phyloP scores from a whole-genome alignment of 352 stramenopile genomes.

The Pythium dissotocum region DNA sequence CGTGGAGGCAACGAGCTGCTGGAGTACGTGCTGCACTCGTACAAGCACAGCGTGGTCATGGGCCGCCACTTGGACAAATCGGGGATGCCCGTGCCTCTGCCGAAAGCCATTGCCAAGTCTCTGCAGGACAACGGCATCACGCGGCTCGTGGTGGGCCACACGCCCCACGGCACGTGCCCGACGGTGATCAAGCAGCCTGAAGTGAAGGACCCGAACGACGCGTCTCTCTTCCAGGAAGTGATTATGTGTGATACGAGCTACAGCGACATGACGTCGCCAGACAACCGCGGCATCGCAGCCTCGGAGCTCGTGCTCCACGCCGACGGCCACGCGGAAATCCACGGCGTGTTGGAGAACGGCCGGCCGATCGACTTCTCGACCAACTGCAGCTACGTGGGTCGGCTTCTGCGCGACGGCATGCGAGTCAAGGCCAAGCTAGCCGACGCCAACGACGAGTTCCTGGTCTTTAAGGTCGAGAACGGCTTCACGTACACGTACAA shows the following conservation, averaged over 20 bases:
- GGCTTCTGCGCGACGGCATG: constrained; percentile 47
- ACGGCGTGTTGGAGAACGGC: constrained; percentile 56
- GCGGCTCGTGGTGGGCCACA: constrained; percentile 91
- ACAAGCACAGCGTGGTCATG: constrained; percentile 72
- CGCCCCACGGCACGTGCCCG: constrained; percentile 90
- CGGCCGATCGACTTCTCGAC: constrained; percentile 44
- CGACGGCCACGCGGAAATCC: constrained; percentile 46
- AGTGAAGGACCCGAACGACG: neutral
- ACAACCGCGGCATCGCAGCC: constrained; percentile 82
- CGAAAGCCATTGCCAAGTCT: constrained; percentile 41
- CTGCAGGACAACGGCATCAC: constrained; percentile 77
- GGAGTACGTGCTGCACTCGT: constrained; percentile 67
- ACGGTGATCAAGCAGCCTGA: constrained; percentile 74
- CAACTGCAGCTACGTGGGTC: constrained; percentile 49
- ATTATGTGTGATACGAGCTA: constrained; percentile 94
- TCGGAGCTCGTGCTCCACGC: constrained; percentile 76
- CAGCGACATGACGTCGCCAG: constrained; percentile 63
- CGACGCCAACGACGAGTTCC: constrained; percentile 38
- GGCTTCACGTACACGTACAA: constrained; percentile 65
- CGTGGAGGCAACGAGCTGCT: constrained; percentile 71
- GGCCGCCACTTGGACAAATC: constrained; percentile 63
- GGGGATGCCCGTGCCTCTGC: constrained; percentile 73
- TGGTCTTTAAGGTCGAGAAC: constrained; percentile 65
- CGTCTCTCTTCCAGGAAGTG: constrained; percentile 60
- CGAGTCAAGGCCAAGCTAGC: constrained; percentile 65